A percentile compares a stretch with the other conserved stretches of the same genome.
Evolutionary conservation across 2,329 filamentous ascomycete species (phyloP).

Genomic region (Cercospora sesami): DNA sequence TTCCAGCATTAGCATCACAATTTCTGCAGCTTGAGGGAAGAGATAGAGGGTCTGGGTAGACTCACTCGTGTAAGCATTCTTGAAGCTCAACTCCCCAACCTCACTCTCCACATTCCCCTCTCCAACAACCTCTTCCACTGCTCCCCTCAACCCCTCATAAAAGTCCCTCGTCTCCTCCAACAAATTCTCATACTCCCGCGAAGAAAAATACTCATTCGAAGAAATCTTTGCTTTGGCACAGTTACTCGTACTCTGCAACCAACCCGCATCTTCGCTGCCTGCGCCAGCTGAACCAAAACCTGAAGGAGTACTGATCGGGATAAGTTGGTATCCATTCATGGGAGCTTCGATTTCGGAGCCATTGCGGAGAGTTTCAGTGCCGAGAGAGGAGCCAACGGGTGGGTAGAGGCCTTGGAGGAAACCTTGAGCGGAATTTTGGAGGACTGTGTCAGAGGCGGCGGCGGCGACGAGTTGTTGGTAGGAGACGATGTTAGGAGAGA

Average conservation of each 20-base stretch:
- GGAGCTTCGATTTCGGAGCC: slow-evolving; percentile 66
- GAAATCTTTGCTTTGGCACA: slow-evolving; percentile 58
- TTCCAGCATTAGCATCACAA: too few relatives aligned
- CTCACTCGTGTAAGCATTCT: slow-evolving; percentile 66
- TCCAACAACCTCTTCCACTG: slow-evolving; percentile 55
- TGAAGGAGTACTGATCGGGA: slow-evolving; percentile 64
- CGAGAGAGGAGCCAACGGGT: slow-evolving; percentile 59
- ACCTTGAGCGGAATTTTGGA: slow-evolving; percentile 75
- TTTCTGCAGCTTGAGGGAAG: too few relatives aligned
- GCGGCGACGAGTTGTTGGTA: slow-evolving; percentile 70
- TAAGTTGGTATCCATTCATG: slow-evolving; percentile 78
- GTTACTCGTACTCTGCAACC: slow-evolving; percentile 59
- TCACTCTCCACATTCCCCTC: slow-evolving; percentile 16
- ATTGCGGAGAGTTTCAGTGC: slow-evolving; percentile 67
- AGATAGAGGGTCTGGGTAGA: too few relatives aligned
- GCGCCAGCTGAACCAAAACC: slow-evolving; percentile 51
- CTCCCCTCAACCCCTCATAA: slow-evolving; percentile 54
- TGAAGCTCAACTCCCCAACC: slow-evolving; percentile 52
- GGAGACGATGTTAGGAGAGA: slow-evolving; percentile 57
- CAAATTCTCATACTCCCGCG: slow-evolving; percentile 51
- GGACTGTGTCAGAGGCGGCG: slow-evolving; percentile 68
- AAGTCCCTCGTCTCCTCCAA: slow-evolving; percentile 54
- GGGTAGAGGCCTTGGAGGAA: slow-evolving; percentile 89
- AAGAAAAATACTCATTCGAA: slow-evolving; percentile 60
- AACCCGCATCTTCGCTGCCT: slow-evolving; percentile 58